Conservation (phyloP, 106 monocot species). For the Iris macrosiphon region DNA sequence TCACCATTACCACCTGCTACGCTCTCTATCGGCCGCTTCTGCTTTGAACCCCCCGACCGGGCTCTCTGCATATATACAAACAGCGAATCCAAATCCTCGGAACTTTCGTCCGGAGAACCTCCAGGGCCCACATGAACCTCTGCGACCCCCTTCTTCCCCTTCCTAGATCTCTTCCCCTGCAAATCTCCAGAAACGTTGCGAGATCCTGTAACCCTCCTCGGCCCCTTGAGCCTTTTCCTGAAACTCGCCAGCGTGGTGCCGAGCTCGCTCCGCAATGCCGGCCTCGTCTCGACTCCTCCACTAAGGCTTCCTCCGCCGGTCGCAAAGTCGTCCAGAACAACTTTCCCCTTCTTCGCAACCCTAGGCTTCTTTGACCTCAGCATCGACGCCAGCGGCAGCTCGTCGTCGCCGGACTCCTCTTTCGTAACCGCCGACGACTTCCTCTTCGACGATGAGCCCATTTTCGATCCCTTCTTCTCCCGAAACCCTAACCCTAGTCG, state of each 20-base stretch:
- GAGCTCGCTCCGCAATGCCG: constrained; percentile 50
- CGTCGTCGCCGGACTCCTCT: constrained; percentile 15
- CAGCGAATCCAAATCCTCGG: constrained; percentile 46
- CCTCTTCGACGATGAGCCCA: too few relatives aligned
- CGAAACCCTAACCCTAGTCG: too few relatives aligned
- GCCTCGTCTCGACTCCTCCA: constrained; percentile 26
- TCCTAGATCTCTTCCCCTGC: constrained; percentile 14
- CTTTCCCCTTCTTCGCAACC: constrained; percentile 24
- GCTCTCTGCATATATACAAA: constrained; percentile 29
- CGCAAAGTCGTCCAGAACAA: constrained; percentile 7
- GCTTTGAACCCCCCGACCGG: constrained; percentile 10
- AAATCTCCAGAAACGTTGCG: constrained; percentile 6
- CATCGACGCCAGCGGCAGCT: constrained; percentile 44
- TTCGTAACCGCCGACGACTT: too few relatives aligned
- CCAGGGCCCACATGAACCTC: too few relatives aligned
- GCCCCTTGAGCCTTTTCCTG: constrained; percentile 60
- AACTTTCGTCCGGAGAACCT: constrained; percentile 22
- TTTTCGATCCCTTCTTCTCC: too few relatives aligned
- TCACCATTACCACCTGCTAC: not conserved
- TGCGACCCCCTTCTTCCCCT: too few relatives aligned
- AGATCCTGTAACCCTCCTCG: constrained; percentile 30
- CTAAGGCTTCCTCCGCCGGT: constrained; percentile 14
- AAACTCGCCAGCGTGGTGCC: constrained; percentile 71
- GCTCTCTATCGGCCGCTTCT: constrained; percentile 11
- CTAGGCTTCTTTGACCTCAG: constrained; percentile 37